Evolutionary conservation across 2,329 filamentous ascomycete species (phyloP).

Genomic region (Fusarium aywerte): DNA sequence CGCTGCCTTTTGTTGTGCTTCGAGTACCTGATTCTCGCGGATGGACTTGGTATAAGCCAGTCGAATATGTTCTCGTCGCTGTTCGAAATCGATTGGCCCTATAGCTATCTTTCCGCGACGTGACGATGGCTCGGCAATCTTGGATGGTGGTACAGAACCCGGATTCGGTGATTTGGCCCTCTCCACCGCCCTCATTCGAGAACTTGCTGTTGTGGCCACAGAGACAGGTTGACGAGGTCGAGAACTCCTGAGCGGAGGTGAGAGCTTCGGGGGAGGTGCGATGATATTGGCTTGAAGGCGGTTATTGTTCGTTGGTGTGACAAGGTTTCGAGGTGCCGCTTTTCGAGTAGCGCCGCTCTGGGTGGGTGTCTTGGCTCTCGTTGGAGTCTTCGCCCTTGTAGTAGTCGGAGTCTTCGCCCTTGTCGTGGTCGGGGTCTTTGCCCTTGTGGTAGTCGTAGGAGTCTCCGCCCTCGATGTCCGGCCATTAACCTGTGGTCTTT

Average conservation of each 20-base stretch:
- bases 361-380: conserved; percentile 58
- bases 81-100: conserved; percentile 85
- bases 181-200: conserved; percentile 72
- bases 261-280: conserved; percentile 75
- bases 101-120: conserved; percentile 68
- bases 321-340: conserved; percentile 55
- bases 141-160: conserved; percentile 45
- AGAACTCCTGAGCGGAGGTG: conserved; percentile 82
- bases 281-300: conserved; percentile 80
- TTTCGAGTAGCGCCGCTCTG: conserved; percentile 52
- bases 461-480: conserved; percentile 53
- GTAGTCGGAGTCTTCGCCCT: conserved; percentile 55
- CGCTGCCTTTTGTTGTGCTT: conserved; percentile 63
- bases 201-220: conserved; percentile 75
- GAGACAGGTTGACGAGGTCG: conserved; percentile 83
- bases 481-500: conserved; percentile 56
- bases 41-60: conserved; percentile 88
- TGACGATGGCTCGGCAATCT: conserved; percentile 52
- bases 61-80: conserved; percentile 82
- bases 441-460: conserved; percentile 48
- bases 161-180: conserved; percentile 61
- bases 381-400: conserved; percentile 55
- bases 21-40: conserved; percentile 74
- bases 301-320: conserved; percentile 63
- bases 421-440: conserved; percentile 55